These are phyloP conservation scores for Apiotrichum sp. DNA, from an alignment of 1,284 basidiomycete genomes.

Conservation along the genomic window DNA sequence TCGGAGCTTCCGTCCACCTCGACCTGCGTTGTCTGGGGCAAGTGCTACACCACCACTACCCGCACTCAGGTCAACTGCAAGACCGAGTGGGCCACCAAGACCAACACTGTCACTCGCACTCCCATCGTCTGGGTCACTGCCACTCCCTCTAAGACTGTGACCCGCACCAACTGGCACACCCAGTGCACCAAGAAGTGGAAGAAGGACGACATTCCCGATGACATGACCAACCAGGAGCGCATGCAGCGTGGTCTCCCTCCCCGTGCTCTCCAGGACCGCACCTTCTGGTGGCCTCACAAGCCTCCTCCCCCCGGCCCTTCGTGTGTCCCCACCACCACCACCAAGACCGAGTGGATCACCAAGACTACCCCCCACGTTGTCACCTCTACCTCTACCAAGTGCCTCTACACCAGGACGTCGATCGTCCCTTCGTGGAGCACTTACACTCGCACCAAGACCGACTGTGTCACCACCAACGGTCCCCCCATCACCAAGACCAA, in stretches of 20 bases:
- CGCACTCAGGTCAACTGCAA: not conserved
- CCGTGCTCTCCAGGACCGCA: constrained; percentile 3
- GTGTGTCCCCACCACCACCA: constrained; percentile 7
- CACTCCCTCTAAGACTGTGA: not conserved
- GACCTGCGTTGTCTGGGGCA: no score
- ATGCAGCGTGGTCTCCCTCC: constrained; percentile 4
- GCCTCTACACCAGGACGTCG: constrained; percentile 3
- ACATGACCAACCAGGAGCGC: constrained; percentile 8
- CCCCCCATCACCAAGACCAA: constrained; percentile 3
- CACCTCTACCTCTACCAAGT: constrained; percentile 1
- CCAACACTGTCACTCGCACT: constrained; percentile 1
- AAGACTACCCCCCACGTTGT: constrained; percentile 2
- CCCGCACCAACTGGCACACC: no score
- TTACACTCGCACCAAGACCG: not conserved
- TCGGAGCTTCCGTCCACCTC: not conserved
- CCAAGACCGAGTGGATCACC: not conserved
- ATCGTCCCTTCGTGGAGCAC: not conserved
- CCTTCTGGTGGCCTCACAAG: not conserved
- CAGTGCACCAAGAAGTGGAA: constrained; percentile 5
- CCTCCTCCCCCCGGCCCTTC: not conserved
- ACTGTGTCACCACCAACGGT: not conserved
- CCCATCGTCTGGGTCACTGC: not conserved
- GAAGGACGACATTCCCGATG: constrained; percentile 5
- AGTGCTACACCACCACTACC: not conserved
- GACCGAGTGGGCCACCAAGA: constrained; percentile 1